Percentiles rank a stretch among this genome's conserved stretches.
Conservation (phyloP, 2,329 filamentous ascomycete genomes). For the Onygenales sp. region DNA sequence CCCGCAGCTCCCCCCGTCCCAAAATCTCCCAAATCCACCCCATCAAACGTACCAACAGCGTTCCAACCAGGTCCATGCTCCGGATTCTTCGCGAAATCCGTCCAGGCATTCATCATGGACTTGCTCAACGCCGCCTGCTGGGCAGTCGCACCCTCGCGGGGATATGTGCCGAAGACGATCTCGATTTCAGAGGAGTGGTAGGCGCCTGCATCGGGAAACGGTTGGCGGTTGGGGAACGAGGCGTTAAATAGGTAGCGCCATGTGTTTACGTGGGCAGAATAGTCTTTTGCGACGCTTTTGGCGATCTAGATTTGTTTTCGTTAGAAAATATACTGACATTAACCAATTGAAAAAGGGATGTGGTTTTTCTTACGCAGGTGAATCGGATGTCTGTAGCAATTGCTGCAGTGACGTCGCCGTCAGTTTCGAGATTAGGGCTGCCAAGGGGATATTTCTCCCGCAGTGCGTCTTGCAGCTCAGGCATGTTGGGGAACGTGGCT, state of each 20-base stretch:
- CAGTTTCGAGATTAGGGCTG: constrained; percentile 8
- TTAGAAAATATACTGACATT: background rate
- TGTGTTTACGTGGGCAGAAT: constrained; percentile 5
- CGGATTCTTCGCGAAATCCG: constrained; percentile 28
- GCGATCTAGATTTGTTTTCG: background rate
- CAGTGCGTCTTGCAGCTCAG: constrained; percentile 14
- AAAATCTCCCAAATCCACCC: background rate
- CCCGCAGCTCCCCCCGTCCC: background rate
- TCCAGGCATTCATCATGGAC: constrained; percentile 25
- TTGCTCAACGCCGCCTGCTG: constrained; percentile 22
- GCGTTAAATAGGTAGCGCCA: constrained; percentile 32
- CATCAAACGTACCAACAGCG: background rate
- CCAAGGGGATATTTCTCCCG: constrained; percentile 18
- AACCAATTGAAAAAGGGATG: background rate
- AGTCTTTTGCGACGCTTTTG: background rate
- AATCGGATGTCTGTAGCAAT: constrained; percentile 20
- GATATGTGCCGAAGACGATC: constrained; percentile 26
- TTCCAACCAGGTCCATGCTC: constrained; percentile 26
- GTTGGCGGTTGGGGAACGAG: constrained; percentile 22
- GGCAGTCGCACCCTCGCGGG: constrained; percentile 15
- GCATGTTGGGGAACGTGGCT: constrained; percentile 11
- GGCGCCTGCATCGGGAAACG: constrained; percentile 20
- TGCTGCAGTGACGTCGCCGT: constrained; percentile 17
- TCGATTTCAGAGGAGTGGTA: constrained; percentile 27
- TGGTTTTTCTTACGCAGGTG: constrained; percentile 15